A percentile compares a stretch with the other conserved stretches of the same genome.
phyloP scores from a whole-genome alignment of 805 yeast genomes.

The Metschnikowia cubensis region DNA sequence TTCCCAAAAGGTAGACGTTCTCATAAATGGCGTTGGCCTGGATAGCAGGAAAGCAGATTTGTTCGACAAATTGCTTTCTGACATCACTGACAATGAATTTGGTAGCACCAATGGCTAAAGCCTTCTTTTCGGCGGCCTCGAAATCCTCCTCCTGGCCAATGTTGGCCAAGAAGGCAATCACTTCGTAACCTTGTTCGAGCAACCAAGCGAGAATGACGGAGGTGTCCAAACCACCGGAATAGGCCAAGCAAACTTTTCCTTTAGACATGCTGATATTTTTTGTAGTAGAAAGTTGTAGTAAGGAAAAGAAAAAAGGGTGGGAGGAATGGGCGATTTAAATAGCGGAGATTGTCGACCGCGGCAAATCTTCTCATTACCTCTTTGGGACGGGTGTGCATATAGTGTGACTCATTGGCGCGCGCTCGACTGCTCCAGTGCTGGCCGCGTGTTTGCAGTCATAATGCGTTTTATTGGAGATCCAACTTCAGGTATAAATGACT shows the following conservation, averaged over 20 bases:
- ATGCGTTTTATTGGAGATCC: background rate
- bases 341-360: slow-evolving; percentile 21
- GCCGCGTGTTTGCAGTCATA: background rate
- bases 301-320: slow-evolving; percentile 6
- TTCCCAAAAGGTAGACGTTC: slow-evolving; percentile 93
- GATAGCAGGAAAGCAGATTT: slow-evolving; percentile 92
- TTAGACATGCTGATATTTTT: slow-evolving; percentile 62
- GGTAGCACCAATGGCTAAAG: slow-evolving; percentile 94
- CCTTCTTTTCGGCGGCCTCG: slow-evolving; percentile 94
- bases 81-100: slow-evolving; percentile 93
- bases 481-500: background rate
- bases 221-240: slow-evolving; percentile 99
- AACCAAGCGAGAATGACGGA: slow-evolving; percentile 97
- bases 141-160: slow-evolving; percentile 99
- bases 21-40: slow-evolving; percentile 98
- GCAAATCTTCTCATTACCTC: slow-evolving; percentile 16
- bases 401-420: slow-evolving; percentile 14
- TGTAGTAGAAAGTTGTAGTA: background rate
- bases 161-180: slow-evolving; percentile 96
- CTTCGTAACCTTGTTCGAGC: slow-evolving; percentile 96
- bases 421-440: background rate
- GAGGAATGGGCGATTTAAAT: slow-evolving; percentile 13
- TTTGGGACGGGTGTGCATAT: slow-evolving; percentile 12
- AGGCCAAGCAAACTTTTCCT: slow-evolving; percentile 98
- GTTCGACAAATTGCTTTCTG: slow-evolving; percentile 90